Evolutionary conservation across 805 yeast species (phyloP).

Genomic region (Candida odintsovae): DNA sequence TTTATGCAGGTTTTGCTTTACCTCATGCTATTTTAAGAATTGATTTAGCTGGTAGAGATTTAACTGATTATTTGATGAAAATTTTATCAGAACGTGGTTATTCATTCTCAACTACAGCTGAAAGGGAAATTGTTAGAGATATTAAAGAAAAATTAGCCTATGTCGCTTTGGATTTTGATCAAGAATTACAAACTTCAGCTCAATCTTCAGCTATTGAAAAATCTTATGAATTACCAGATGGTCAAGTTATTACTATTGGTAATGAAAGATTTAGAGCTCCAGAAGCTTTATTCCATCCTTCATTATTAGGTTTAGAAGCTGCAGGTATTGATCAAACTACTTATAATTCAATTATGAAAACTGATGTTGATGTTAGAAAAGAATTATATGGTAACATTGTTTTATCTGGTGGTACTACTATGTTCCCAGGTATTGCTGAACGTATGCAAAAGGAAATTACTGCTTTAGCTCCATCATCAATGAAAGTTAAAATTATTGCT

Average conservation of each 20-base stretch:
- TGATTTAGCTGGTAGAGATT: constrained; percentile 99
- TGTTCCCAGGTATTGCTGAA: constrained; percentile 99
- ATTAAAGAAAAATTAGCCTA: constrained; percentile 98
- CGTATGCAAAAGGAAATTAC: constrained; percentile 99
- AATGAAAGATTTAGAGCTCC: constrained; percentile 99
- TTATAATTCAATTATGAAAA: constrained; percentile 77
- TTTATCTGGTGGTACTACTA: constrained; percentile 99
- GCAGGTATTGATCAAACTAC: constrained; percentile 98
- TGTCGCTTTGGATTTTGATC: constrained; percentile 98
- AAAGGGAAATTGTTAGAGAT: constrained; percentile 86
- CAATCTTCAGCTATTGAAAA: constrained; percentile 98
- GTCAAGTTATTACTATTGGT: constrained; percentile 98
- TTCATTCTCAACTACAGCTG: constrained; percentile 98
- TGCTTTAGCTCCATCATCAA: constrained; percentile 98
- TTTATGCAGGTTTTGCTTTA: constrained; percentile 98
- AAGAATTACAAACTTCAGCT: constrained; percentile 98
- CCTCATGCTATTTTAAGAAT: constrained; percentile 99
- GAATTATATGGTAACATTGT: constrained; percentile 99
- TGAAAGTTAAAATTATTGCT: constrained; percentile 99
- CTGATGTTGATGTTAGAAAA: constrained; percentile 98
- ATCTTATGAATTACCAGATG: constrained; percentile 99
- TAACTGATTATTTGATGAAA: constrained; percentile 98
- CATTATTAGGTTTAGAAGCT: constrained; percentile 85
- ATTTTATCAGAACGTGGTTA: constrained; percentile 98
- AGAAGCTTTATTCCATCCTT: constrained; percentile 99